phyloP scores from a whole-genome alignment of 1,284 basidiomycete genomes.

The Trichosporon ovoides region DNA sequence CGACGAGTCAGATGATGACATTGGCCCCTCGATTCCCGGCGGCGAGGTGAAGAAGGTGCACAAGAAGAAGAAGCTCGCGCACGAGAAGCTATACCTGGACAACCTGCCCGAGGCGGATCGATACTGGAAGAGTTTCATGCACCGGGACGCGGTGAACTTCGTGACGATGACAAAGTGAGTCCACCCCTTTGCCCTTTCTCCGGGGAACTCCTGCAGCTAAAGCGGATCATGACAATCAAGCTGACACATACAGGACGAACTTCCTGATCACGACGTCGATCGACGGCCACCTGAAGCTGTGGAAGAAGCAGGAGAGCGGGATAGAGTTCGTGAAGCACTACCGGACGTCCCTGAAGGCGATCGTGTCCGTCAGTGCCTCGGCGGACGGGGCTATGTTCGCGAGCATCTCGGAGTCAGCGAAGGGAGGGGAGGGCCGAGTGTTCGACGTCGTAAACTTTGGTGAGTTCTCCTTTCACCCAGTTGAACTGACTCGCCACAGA shows the following conservation, averaged over 20 bases:
- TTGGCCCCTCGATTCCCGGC: background rate
- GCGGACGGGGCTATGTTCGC: conserved; percentile 90
- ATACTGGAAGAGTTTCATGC: conserved; percentile 98
- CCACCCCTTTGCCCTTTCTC: background rate
- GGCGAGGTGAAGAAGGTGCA: conserved; percentile 5
- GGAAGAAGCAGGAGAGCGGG: conserved; percentile 93
- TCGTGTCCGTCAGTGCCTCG: conserved; percentile 74
- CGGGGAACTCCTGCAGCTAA: too few species aligned
- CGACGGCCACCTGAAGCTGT: conserved; percentile 93
- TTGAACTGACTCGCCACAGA: conserved; percentile 55
- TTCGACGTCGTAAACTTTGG: conserved; percentile 98
- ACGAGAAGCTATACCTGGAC: conserved; percentile 80
- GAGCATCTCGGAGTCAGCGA: conserved; percentile 63
- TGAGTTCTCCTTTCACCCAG: too few species aligned
- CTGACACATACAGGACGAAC: conserved; percentile 78
- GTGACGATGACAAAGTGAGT: conserved; percentile 74
- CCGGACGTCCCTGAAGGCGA: conserved; percentile 78
- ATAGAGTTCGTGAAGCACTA: conserved; percentile 93
- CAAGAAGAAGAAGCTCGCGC: conserved; percentile 54
- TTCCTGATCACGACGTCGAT: conserved; percentile 91
- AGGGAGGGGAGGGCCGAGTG: conserved; percentile 76
- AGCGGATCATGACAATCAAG: too few species aligned
- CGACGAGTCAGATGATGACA: conserved; percentile 18
- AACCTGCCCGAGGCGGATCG: conserved; percentile 87
- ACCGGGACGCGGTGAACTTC: conserved; percentile 86